A percentile compares a stretch with the other conserved stretches of the same genome.
Evolutionary conservation across 2,329 filamentous ascomycete species (phyloP).

Genomic region (Fulvia fulva): DNA sequence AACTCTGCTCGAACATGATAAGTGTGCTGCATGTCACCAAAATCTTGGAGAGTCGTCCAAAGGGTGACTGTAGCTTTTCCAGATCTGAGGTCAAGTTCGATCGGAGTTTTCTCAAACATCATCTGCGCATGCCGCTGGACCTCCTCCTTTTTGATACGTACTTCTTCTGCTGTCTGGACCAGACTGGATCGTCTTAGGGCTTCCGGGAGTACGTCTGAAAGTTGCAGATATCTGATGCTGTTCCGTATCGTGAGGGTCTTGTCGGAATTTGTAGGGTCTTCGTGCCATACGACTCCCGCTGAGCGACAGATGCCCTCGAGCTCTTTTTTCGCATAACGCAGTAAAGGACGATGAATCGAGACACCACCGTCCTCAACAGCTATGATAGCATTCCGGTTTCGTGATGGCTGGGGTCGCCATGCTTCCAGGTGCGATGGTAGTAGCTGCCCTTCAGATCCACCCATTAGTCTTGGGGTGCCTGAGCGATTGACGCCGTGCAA

Average conservation of each 20-base stretch:
- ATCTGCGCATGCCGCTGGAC: constrained; percentile 53
- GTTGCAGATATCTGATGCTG: constrained; percentile 66
- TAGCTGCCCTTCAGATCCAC: no score
- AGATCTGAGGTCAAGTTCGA: constrained; percentile 42
- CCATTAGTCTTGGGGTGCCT: no score
- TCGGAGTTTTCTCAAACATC: constrained; percentile 49
- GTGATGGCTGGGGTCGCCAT: neutral
- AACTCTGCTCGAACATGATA: constrained; percentile 38
- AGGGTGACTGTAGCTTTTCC: neutral
- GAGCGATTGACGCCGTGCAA: constrained; percentile 62
- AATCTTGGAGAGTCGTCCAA: neutral
- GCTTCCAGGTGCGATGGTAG: no score
- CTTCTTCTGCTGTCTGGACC: constrained; percentile 55
- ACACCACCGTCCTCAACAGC: constrained; percentile 50
- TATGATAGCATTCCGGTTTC: neutral
- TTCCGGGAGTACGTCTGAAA: constrained; percentile 58
- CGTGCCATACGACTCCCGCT: constrained; percentile 69
- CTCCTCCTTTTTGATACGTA: constrained; percentile 42
- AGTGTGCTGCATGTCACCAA: neutral
- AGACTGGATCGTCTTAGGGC: constrained; percentile 66
- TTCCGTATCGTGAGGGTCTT: constrained; percentile 75
- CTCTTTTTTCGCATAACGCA: constrained; percentile 66
- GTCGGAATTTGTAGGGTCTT: constrained; percentile 80
- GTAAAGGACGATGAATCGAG: constrained; percentile 63
- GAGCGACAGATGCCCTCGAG: constrained; percentile 71